Base-by-base conservation (phyloP, 805 yeast species). In the Metschnikowia lochheadii region DNA sequence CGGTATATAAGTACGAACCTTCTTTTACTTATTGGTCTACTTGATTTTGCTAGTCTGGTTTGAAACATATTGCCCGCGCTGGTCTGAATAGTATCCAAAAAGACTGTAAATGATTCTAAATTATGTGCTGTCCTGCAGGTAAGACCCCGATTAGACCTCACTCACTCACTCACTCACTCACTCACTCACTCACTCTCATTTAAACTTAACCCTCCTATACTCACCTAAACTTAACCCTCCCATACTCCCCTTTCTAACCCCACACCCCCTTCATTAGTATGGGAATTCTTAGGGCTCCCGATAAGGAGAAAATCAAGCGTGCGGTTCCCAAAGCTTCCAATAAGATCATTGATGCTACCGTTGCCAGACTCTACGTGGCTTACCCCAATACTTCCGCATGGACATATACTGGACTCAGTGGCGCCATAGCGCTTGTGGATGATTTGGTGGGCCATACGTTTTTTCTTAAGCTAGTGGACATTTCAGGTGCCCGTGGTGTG, bases 371-470 rank as follows among this genome's bases (percentile, higher is more conserved):
- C 44, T 94, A 90, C 70, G 81, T 92, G 23, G 96, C 98, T 1
- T 83, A 87, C 63, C 98, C 98, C 3, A 84, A 87, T 58, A 83
- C 86, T 2, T 76, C 78, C 18, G 73, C 80, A 55, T 94, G 98
- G 98, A 78, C 77, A 18, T 89, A 79, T 70, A 92, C 99, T 0
- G 98, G 96, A 0, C 71, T 94, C 14, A 75, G 84, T 4, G 99
- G 99, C 3, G 97, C 97, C 1, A 68, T 91, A 15, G 85, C 83
- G 1, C 69, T 94, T 6, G 96, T 87, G 17, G 96, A 94, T 65
- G 99, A 94, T 67, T 68, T 88, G 11, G 96, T 94, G 1, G 98
- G 98, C 2, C 92, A 92, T 66, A 89, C 97, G 0, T 90, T 88
- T 62, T 94, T 90, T 66, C 75, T 94, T 42, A 94, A 94, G 65